phyloP scores from a whole-genome alignment of 768 basidiomycete genomes.

The Tulasnella sp. region DNA sequence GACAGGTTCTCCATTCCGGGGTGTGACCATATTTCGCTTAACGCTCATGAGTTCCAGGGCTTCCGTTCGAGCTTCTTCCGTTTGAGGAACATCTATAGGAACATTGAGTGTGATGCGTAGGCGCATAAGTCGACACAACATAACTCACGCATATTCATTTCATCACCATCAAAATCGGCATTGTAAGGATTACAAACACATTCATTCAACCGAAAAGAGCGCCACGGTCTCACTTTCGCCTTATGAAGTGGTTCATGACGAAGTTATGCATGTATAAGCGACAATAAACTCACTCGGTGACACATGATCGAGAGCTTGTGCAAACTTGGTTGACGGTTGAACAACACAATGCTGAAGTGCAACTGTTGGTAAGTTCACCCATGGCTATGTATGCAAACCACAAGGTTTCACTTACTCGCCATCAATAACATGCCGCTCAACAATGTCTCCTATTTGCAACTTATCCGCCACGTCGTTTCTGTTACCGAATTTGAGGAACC shows the following conservation, averaged over 20 bases:
- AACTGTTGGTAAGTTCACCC: not conserved
- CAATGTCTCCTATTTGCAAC: conserved; percentile 75
- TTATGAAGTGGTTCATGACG: conserved; percentile 22
- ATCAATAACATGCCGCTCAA: conserved; percentile 89
- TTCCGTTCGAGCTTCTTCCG: conserved; percentile 94
- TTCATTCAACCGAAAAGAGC: conserved; percentile 93
- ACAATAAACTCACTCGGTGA: conserved; percentile 51
- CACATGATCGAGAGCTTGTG: conserved; percentile 99
- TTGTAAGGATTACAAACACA: conserved; percentile 99
- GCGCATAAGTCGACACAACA: not conserved
- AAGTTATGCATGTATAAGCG: not conserved
- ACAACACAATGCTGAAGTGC: conserved; percentile 56
- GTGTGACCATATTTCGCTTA: conserved; percentile 93
- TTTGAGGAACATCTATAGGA: conserved; percentile 83
- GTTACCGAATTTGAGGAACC: conserved; percentile 70
- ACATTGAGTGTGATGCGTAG: not conserved
- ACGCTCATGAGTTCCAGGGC: conserved; percentile 95
- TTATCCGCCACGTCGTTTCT: conserved; percentile 66
- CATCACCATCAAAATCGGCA: conserved; percentile 98
- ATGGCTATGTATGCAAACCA: not conserved
- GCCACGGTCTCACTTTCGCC: conserved; percentile 92
- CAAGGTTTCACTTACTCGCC: conserved; percentile 46
- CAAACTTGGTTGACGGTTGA: conserved; percentile 97
- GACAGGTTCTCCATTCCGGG: conserved; percentile 96
- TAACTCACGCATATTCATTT: conserved; percentile 92